Conservation (phyloP, 805 yeast species). For the Pichia paraexigua region DNA sequence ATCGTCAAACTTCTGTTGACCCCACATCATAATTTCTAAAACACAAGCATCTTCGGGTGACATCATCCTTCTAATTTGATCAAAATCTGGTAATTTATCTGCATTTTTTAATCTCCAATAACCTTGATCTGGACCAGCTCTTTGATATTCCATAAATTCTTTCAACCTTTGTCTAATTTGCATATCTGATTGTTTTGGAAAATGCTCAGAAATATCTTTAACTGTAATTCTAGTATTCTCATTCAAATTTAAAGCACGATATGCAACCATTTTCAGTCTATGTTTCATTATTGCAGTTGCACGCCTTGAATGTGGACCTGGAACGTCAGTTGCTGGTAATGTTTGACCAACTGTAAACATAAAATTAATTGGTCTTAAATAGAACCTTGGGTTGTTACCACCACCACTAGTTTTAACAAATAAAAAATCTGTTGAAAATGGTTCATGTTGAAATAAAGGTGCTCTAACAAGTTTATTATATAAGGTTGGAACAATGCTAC, state of each 20-base stretch:
- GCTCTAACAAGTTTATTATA: conserved; percentile 90
- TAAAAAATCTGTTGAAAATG: conserved; percentile 70
- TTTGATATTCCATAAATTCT: conserved; percentile 96
- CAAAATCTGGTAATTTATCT: conserved; percentile 63
- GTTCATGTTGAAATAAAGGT: conserved; percentile 84
- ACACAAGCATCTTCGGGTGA: conserved; percentile 86
- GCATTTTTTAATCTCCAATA: conserved; percentile 82
- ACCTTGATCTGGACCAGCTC: conserved; percentile 91
- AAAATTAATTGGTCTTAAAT: conserved; percentile 58
- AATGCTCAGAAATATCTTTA: conserved; percentile 81
- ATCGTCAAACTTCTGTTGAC: conserved; percentile 85
- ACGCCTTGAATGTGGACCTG: conserved; percentile 95
- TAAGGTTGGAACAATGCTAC: conserved; percentile 86
- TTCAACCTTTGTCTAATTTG: conserved; percentile 92
- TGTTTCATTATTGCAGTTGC: conserved; percentile 90
- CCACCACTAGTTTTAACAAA: conserved; percentile 74
- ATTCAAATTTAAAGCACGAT: conserved; percentile 69
- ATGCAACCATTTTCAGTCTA: conserved; percentile 88
- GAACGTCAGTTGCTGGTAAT: conserved; percentile 88
- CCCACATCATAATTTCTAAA: conserved; percentile 86
- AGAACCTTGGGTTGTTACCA: conserved; percentile 60
- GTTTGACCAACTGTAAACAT: conserved; percentile 86
- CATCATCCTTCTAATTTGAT: conserved; percentile 71
- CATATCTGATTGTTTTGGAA: conserved; percentile 96
- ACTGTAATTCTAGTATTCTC: conserved; percentile 72